Percentiles rank a stretch among this genome's conserved stretches.
Conservation (phyloP, 2,329 filamentous ascomycete species). For the Fusarium nematophilum region DNA sequence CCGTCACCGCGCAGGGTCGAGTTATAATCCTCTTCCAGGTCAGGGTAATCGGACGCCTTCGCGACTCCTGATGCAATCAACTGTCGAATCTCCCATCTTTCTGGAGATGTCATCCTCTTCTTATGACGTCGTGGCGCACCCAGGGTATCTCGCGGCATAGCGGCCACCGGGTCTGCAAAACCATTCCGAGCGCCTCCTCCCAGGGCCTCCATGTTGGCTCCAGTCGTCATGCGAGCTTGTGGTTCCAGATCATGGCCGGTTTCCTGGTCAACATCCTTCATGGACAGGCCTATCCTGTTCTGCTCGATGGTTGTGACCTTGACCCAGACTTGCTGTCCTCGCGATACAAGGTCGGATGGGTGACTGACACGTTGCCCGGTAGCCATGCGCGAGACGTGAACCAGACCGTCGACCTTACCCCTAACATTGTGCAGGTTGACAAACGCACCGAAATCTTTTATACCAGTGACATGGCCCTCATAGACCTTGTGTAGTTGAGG, state of each 20-base stretch:
- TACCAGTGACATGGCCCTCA: slow-evolving; percentile 86
- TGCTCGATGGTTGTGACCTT: slow-evolving; percentile 92
- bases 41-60: slow-evolving; percentile 92
- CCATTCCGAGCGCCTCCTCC: slow-evolving; percentile 72
- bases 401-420: slow-evolving; percentile 91
- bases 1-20: slow-evolving; percentile 87
- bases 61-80: slow-evolving; percentile 95
- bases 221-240: slow-evolving; percentile 81
- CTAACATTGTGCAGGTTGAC: slow-evolving; percentile 89
- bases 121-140: slow-evolving; percentile 69
- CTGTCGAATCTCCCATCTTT: slow-evolving; percentile 97
- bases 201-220: slow-evolving; percentile 88
- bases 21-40: slow-evolving; percentile 93
- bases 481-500: slow-evolving; percentile 90
- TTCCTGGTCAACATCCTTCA: slow-evolving; percentile 96
- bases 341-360: slow-evolving; percentile 85
- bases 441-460: slow-evolving; percentile 97
- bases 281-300: slow-evolving; percentile 84
- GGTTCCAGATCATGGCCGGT: slow-evolving; percentile 87
- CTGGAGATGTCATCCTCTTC: slow-evolving; percentile 95
- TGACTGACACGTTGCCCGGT: slow-evolving; percentile 90
- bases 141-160: slow-evolving; percentile 53
- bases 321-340: slow-evolving; percentile 87
- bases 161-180: slow-evolving; percentile 58
- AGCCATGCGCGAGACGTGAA: slow-evolving; percentile 91